Evolutionary conservation across 129 eudicot genomes (phyloP), one percentile per base, ranked within the genome.

Genomic region (Daucus carota): DNA sequence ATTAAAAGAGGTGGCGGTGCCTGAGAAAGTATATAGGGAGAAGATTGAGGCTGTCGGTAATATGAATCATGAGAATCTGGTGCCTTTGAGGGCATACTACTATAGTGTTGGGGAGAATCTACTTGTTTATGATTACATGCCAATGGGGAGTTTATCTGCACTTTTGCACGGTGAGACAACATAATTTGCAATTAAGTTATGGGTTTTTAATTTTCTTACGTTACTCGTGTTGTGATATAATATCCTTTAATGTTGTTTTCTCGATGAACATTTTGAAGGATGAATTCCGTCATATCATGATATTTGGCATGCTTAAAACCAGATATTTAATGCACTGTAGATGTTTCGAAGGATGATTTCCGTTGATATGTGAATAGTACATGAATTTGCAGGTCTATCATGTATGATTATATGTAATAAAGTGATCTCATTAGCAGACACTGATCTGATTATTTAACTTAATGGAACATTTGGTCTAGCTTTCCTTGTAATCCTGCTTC

Each of bases 111-210:
- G 75, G 18, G 78, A 36, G 59, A 73, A 41, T 36, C 76, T 70
- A 20, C 72, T 78, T 33, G 63, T 82, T 6, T 78, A 78, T 54
- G 79, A 82, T n/a, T 82, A 73, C 77, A 44, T 82, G 73, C 82
- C 75, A 20, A 41, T 68, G 48, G 85, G 85, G 47, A 77, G 78
- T 67, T 65, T 82, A 62, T 54, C 44, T 28, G 48, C 26, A 22
- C 48, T 66, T 54, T 40, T 82, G 68, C 81, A 82, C 45, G 82
- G 85, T 78, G 74, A 54, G 63, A 8, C 14, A 26, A 24, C 24
- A 34, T 65, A 16, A n/a, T 26, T 67, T 67, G 42, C 13, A 2
- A 8, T 57, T 57, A 9, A 15, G 4, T 9, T 57, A 1, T 54
- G 11, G 29, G 8, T n/a, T 54, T 22, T 54, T 2, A 54, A 8